phyloP scores from a whole-genome alignment of 345 rosid species.

The Alliaria petiolata region DNA sequence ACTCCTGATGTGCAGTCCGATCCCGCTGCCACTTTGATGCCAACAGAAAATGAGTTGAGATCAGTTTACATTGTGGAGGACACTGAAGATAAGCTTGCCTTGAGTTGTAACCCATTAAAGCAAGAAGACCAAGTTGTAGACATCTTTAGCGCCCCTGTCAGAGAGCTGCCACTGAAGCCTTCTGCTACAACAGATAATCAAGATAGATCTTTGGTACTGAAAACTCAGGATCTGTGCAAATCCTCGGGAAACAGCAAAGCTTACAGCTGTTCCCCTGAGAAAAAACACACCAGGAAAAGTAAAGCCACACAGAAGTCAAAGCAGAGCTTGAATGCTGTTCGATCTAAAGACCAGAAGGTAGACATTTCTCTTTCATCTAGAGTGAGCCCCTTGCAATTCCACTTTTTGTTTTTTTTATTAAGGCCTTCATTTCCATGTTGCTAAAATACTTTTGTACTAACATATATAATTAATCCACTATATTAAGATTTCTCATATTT shows the following conservation, averaged over 20 bases:
- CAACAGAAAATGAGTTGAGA: conserved; percentile 30
- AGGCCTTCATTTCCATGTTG: neutral
- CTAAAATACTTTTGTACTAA: neutral
- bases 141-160: conserved; percentile 6
- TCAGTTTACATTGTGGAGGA: conserved; percentile 24
- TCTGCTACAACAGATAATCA: conserved; percentile 30
- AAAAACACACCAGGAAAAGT: conserved; percentile 37
- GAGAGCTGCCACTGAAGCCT: conserved; percentile 29
- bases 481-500: neutral
- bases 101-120: conserved; percentile 21
- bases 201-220: conserved; percentile 21
- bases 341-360: conserved; percentile 40
- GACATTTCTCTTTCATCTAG: conserved; percentile 25
- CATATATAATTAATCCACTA: neutral
- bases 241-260: conserved; percentile 32
- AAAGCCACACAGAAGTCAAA: conserved; percentile 31
- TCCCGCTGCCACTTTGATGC: conserved; percentile 11
- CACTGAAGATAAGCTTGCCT: conserved; percentile 19
- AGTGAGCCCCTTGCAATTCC: conserved; percentile 29
- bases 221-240: conserved; percentile 34
- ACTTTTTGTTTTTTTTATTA: no score
- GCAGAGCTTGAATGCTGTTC: conserved; percentile 28
- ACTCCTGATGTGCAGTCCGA: conserved; percentile 3
- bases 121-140: conserved; percentile 17
- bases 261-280: conserved; percentile 33